phyloP scores from a whole-genome alignment of 805 yeast genomes.

The Myxozyma nipponensis region DNA sequence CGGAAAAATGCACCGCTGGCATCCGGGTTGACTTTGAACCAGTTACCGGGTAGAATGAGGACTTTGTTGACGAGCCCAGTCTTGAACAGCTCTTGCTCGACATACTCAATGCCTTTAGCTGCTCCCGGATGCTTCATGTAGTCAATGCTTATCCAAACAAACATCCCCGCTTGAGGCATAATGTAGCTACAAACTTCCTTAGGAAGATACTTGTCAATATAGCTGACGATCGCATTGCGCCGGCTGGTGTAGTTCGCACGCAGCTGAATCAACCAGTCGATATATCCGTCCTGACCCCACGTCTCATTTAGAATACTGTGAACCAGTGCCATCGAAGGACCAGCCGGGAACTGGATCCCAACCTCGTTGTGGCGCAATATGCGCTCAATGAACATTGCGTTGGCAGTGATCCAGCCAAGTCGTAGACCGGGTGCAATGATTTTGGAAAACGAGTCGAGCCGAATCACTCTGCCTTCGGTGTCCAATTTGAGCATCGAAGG shows the following conservation, averaged over 20 bases:
- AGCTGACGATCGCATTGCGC: constrained; percentile 81
- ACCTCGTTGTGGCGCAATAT: constrained; percentile 73
- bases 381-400: constrained; percentile 59
- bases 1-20: constrained; percentile 36
- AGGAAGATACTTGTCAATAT: constrained; percentile 60
- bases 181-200: constrained; percentile 35
- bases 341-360: constrained; percentile 73
- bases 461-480: constrained; percentile 80
- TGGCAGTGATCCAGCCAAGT: constrained; percentile 85
- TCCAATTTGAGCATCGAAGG: constrained; percentile 74
- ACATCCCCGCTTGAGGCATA: constrained; percentile 68
- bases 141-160: constrained; percentile 69
- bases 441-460: constrained; percentile 88
- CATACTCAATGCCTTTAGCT: constrained; percentile 31
- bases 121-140: constrained; percentile 70
- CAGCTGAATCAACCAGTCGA: constrained; percentile 82
- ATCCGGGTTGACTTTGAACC: constrained; percentile 37
- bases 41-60: constrained; percentile 42
- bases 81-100: constrained; percentile 38
- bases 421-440: constrained; percentile 89
- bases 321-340: constrained; percentile 68
- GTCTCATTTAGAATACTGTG: constrained; percentile 61
- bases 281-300: constrained; percentile 88
- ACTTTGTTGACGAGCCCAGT: constrained; percentile 36
- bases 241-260: constrained; percentile 74